phyloP scores from a whole-genome alignment of 2,329 filamentous ascomycete species.

The Colletotrichum agaves region DNA sequence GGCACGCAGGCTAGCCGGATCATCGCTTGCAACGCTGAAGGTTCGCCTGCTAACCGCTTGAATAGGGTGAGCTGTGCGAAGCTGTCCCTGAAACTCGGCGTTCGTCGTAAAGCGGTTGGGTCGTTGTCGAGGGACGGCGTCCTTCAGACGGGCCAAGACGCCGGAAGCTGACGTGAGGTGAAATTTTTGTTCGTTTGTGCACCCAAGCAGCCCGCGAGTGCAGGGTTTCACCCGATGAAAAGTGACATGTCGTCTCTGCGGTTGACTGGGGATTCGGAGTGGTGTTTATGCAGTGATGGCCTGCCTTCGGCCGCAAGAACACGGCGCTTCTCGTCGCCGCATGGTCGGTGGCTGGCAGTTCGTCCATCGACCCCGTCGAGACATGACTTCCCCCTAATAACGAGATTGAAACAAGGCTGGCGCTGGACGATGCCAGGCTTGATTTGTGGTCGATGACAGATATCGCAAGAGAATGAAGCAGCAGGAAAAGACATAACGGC shows the following conservation, averaged over 20 bases:
- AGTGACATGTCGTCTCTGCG: background rate
- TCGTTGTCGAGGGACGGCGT: background rate
- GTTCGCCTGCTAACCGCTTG: background rate
- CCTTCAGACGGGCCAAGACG: background rate
- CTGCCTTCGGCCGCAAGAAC: slow-evolving; percentile 26
- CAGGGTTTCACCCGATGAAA: background rate
- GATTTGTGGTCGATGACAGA: background rate
- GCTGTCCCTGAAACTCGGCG: slow-evolving; percentile 19
- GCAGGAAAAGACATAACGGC: background rate
- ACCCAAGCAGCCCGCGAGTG: slow-evolving; percentile 5
- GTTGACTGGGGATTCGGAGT: background rate
- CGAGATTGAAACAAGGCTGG: background rate
- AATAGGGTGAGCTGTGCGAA: background rate
- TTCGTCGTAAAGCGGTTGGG: background rate
- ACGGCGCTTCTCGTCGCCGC: background rate
- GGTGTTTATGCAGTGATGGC: background rate
- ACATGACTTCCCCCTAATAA: background rate
- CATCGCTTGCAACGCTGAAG: slow-evolving; percentile 19
- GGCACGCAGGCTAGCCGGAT: slow-evolving; percentile 16
- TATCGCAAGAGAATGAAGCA: slow-evolving; percentile 1
- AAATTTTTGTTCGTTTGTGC: slow-evolving; percentile 4
- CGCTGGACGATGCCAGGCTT: background rate
- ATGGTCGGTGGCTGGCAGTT: background rate
- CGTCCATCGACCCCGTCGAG: background rate
- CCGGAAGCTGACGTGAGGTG: background rate